Percentiles rank a stretch among this genome's conserved stretches.
Evolutionary conservation across 2,329 filamentous ascomycete genomes (phyloP).

Genomic region (Fusarium mexicanum): DNA sequence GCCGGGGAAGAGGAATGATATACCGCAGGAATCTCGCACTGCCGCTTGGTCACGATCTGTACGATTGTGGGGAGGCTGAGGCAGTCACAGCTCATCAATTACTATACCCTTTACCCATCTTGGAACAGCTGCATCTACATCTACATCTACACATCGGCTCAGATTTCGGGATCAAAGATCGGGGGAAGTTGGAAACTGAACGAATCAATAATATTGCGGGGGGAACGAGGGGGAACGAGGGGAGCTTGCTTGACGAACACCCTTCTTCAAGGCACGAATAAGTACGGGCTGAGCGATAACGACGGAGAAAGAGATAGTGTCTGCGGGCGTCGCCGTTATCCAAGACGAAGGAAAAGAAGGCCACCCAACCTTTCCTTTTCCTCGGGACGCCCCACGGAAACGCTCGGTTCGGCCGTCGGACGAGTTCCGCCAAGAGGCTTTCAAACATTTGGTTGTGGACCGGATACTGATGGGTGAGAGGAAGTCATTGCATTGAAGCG

Average conservation of each 20-base stretch:
- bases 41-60: neutral
- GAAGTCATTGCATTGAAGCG: neutral
- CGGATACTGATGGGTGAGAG: constrained; percentile 2
- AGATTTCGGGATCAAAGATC: neutral
- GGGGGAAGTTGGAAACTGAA: neutral
- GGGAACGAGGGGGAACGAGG: constrained; percentile 7
- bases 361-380: constrained; percentile 20
- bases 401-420: constrained; percentile 41
- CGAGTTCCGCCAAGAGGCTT: constrained; percentile 19
- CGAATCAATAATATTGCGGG: constrained; percentile 25
- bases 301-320: neutral
- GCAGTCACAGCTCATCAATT: constrained; percentile 1
- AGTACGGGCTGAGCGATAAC: neutral
- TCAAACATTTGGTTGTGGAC: neutral
- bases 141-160: constrained; percentile 15
- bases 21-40: neutral
- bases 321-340: constrained; percentile 19
- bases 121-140: neutral
- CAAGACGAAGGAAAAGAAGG: neutral
- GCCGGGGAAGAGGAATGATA: neutral
- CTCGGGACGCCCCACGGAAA: constrained; percentile 36
- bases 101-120: neutral
- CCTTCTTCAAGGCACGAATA: neutral
- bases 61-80: neutral
- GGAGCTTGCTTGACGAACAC: neutral